Conservation (phyloP, 2,329 filamentous ascomycete species). For the Aureobasidium namibiae region DNA sequence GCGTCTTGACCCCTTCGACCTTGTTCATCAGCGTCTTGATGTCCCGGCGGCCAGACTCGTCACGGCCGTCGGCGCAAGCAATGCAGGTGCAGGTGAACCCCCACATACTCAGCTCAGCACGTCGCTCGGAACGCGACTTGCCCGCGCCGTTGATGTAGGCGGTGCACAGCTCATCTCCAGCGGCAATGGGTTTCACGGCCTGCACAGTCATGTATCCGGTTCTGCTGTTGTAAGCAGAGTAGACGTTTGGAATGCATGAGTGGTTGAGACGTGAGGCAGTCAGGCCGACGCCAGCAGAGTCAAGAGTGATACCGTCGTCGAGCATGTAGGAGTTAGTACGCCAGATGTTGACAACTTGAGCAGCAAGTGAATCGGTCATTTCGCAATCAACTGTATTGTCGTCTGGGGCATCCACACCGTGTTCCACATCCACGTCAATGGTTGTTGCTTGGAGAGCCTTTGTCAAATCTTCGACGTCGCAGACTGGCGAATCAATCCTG, state of each 20-base stretch:
- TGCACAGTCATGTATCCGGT: constrained; percentile 17
- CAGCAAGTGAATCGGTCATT: background rate
- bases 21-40: background rate
- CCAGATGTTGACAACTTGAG: constrained; percentile 4
- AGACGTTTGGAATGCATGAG: constrained; percentile 15
- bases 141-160: constrained; percentile 17
- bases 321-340: constrained; percentile 1
- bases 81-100: constrained; percentile 24
- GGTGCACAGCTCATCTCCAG: constrained; percentile 21
- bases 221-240: constrained; percentile 11
- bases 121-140: constrained; percentile 11
- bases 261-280: constrained; percentile 14
- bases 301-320: background rate
- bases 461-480: background rate
- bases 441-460: background rate
- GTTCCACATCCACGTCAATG: background rate
- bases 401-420: background rate
- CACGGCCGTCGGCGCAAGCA: constrained; percentile 18
- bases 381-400: background rate
- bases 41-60: background rate
- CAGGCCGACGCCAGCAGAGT: constrained; percentile 7
- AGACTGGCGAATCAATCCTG: background rate
- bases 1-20: background rate
- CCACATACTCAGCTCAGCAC: constrained; percentile 17
- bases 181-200: constrained; percentile 21